Conservation (phyloP, 805 yeast species). For the Sugiyamaella boreocaroliniensis region DNA sequence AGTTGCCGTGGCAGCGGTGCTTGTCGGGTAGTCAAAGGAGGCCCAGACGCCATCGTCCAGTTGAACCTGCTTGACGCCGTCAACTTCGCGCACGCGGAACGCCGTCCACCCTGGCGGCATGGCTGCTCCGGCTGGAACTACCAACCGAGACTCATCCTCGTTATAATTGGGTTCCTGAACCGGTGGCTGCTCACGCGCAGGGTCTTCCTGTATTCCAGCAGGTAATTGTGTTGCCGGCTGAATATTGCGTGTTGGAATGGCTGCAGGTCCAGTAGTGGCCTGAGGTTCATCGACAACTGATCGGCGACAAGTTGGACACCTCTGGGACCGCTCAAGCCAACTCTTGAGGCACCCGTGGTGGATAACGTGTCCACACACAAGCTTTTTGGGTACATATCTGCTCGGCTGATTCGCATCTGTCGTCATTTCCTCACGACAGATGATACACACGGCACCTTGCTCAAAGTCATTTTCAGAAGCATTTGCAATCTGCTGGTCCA, state of each 20-base stretch:
- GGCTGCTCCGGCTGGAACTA: not conserved
- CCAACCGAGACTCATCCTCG: not conserved
- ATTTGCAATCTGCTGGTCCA: conserved; percentile 55
- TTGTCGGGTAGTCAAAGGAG: not conserved
- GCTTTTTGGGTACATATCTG: conserved; percentile 61
- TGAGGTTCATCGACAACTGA: conserved; percentile 11
- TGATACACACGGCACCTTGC: conserved; percentile 64
- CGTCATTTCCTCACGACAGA: conserved; percentile 87
- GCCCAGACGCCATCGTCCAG: conserved; percentile 15
- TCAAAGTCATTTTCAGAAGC: conserved; percentile 59
- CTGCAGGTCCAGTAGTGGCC: not conserved
- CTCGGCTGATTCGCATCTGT: conserved; percentile 33
- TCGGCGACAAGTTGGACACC: conserved; percentile 88
- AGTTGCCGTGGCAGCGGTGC: not conserved
- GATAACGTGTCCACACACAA: conserved; percentile 79
- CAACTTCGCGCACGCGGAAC: conserved; percentile 6
- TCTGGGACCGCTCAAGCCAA: conserved; percentile 87
- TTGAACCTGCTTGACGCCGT: conserved; percentile 9
- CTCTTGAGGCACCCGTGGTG: conserved; percentile 86
- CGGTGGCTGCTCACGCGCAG: too few relatives aligned
- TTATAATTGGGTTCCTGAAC: not conserved
- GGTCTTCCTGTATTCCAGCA: too few relatives aligned
- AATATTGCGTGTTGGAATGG: too few relatives aligned
- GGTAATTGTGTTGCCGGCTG: too few relatives aligned
- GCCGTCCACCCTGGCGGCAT: conserved; percentile 18